Conservation (phyloP, 148 eudicot genomes). For the Rhododendron williamsianum region DNA sequence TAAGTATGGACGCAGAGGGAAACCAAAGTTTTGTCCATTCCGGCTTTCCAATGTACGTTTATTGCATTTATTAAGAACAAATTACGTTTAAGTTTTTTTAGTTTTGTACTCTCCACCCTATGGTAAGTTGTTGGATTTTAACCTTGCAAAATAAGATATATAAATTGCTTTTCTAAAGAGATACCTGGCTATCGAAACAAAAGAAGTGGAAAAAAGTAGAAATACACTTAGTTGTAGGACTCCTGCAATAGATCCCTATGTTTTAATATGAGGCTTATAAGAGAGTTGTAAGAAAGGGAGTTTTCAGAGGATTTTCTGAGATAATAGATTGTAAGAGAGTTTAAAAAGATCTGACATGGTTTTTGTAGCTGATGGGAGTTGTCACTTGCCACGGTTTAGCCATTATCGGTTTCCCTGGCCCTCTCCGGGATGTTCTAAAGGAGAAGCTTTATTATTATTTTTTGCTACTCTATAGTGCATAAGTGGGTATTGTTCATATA, state of each 20-base stretch:
- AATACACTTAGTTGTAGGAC: not conserved
- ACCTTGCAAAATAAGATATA: not conserved
- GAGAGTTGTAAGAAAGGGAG: not conserved
- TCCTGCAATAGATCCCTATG: not conserved
- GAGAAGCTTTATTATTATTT: not conserved
- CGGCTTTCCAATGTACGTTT: conserved; percentile 27
- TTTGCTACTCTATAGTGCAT: not conserved
- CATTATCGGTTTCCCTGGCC: not conserved
- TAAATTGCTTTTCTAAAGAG: not conserved
- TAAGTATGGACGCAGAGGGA: conserved; percentile 39
- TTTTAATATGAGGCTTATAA: not conserved
- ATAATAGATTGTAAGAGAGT: not conserved
- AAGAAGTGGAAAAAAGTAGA: not conserved
- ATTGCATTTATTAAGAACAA: not conserved
- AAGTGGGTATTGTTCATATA: not conserved
- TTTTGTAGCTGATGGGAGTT: not conserved
- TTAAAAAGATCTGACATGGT: not conserved
- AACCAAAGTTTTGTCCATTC: conserved; percentile 38
- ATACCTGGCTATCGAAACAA: not conserved
- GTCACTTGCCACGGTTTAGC: not conserved
- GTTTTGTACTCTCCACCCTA: not conserved
- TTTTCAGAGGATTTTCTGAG: not conserved
- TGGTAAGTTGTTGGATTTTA: not conserved
- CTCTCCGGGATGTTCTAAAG: not conserved
- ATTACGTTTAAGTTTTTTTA: not conserved